Evolutionary conservation across 2,329 filamentous ascomycete genomes (phyloP).

Genomic region (Magnaporthiopsis incrustans): DNA sequence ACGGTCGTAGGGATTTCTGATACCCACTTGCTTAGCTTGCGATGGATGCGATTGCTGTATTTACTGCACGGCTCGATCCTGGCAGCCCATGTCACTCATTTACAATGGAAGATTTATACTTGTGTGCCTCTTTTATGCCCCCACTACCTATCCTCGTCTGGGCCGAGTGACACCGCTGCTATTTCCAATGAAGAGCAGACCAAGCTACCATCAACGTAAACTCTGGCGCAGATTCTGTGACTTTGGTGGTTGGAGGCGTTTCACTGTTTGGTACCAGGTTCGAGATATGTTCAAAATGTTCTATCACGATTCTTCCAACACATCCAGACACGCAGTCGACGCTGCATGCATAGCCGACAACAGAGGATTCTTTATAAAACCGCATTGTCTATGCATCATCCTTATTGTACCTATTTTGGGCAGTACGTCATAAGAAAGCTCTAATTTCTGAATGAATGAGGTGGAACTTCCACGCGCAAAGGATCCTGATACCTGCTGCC

Average conservation of each 20-base stretch:
- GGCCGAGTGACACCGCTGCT: no score
- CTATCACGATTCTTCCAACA: background rate
- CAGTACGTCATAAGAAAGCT: background rate
- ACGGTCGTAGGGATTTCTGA: conserved; percentile 5
- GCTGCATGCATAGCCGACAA: background rate
- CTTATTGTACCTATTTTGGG: background rate
- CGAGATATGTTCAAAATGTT: background rate
- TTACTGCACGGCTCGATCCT: background rate
- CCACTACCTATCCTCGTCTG: background rate
- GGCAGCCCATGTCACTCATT: background rate
- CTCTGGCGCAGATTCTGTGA: background rate
- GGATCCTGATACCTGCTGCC: background rate
- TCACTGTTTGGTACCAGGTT: background rate
- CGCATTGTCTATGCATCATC: background rate
- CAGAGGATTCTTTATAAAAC: background rate
- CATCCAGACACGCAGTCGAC: background rate
- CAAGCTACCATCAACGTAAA: background rate
- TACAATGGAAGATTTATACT: background rate
- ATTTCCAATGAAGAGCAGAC: no score
- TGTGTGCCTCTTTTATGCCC: no score
- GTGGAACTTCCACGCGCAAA: background rate
- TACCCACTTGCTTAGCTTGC: conserved; percentile 4
- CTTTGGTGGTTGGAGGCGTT: background rate
- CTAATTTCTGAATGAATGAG: background rate
- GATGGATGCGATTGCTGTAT: background rate